These are phyloP conservation scores for Aspergillus phoenicis DNA, from an alignment of 2,329 filamentous ascomycete species.

Conservation along the genomic window DNA sequence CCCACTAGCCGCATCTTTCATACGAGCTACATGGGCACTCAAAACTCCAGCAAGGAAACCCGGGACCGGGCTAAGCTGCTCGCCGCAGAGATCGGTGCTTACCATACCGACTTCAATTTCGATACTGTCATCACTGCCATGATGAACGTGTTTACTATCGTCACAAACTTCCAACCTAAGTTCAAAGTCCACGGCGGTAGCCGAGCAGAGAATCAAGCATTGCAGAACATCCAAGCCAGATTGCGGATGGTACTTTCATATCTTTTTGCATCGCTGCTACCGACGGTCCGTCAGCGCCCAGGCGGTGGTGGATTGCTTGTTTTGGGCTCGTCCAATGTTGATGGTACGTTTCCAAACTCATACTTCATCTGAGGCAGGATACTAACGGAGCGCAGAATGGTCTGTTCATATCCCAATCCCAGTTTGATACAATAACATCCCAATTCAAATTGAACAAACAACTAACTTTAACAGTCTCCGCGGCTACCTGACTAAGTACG, in stretches of 20 bases:
- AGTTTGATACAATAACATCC: not conserved
- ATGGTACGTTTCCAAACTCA: conserved; percentile 31
- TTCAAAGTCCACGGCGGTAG: conserved; percentile 68
- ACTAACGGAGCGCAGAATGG: conserved; percentile 31
- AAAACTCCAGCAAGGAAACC: conserved; percentile 68
- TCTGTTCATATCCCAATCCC: conserved; percentile 13
- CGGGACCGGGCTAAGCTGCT: conserved; percentile 66
- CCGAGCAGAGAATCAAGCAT: conserved; percentile 62
- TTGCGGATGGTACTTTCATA: conserved; percentile 68
- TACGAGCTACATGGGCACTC: conserved; percentile 72
- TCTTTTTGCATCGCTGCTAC: conserved; percentile 64
- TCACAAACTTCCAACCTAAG: conserved; percentile 62
- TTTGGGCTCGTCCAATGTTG: conserved; percentile 69
- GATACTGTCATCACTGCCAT: conserved; percentile 66
- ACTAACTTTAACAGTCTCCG: conserved; percentile 44
- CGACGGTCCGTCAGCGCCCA: conserved; percentile 59
- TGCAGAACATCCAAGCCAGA: conserved; percentile 70
- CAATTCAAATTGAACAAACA: not conserved
- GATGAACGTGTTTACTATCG: conserved; percentile 60
- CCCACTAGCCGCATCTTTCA: conserved; percentile 55
- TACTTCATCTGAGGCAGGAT: not conserved
- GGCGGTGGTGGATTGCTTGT: conserved; percentile 64
- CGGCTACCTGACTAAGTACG: conserved; percentile 72
- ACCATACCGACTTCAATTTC: conserved; percentile 75
- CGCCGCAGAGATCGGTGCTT: conserved; percentile 63